Evolutionary conservation across 345 rosid species (phyloP).

Genomic region (Gossypium bickii): DNA sequence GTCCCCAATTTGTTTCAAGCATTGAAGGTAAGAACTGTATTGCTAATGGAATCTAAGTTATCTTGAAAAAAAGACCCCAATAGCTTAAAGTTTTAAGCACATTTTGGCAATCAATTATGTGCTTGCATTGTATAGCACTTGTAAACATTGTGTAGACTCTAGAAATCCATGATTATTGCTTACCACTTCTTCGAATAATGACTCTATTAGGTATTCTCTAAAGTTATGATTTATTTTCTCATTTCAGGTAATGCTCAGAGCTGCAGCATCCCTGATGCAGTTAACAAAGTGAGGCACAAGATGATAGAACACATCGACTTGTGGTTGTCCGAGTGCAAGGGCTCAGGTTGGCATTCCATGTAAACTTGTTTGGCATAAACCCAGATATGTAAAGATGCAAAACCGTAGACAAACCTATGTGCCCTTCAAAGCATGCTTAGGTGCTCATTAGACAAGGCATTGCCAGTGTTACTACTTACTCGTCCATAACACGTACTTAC

Average conservation of each 20-base stretch:
- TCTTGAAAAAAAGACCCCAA: not conserved
- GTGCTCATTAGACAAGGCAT: too few species aligned
- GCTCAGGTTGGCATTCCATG: constrained; percentile 31
- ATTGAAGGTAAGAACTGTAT: constrained; percentile 15
- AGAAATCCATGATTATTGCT: too few species aligned
- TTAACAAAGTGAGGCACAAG: constrained; percentile 74
- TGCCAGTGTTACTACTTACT: too few species aligned
- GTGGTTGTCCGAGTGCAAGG: constrained; percentile 81
- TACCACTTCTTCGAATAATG: too few species aligned
- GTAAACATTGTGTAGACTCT: too few species aligned
- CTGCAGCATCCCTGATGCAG: constrained; percentile 84
- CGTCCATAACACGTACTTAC: too few species aligned
- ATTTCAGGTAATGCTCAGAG: constrained; percentile 60
- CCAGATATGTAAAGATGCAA: not conserved
- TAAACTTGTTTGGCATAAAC: constrained; percentile 14
- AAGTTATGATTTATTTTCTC: not conserved
- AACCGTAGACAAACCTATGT: constrained; percentile 14
- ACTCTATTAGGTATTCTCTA: not conserved
- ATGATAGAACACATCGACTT: constrained; percentile 73
- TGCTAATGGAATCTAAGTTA: not conserved
- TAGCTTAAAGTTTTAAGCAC: not conserved
- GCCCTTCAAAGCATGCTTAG: not conserved
- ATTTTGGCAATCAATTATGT: not conserved
- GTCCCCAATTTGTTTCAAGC: constrained; percentile 67
- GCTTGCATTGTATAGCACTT: too few species aligned